Evolutionary conservation across 495 filamentous ascomycete species (phyloP), one percentile per base, ranked within the genome.

Genomic region (Bombardia bombarda): DNA sequence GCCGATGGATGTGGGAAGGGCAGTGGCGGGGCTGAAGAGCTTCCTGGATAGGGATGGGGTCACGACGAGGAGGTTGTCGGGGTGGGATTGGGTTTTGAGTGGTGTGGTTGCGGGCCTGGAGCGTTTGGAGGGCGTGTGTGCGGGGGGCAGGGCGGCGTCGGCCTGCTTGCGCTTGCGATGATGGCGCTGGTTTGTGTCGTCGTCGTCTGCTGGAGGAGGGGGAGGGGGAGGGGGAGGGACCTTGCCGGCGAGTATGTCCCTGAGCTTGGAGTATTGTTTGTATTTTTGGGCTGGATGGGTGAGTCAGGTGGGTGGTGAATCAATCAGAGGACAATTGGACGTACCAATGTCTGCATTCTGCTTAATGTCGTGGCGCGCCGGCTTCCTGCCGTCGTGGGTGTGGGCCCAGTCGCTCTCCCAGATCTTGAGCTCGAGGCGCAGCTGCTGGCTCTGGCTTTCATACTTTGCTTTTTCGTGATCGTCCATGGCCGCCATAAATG

Each of bases 311-410:
- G 3, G 36, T 7, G 9, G 18, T 21, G 13, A 28, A 12, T 7
- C n/a, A 20, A 14, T 17, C 16, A 13, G 21, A 21, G 32, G 8
- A 36, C 5, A 18, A n/a, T 22, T 6, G 41, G 7, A 43, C 65
- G 24, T 73, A 94, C 88, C 84, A 53, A 96, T 95, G 3, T 76
- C 77, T 7, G 78, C 78, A 51, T 89, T 79, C 44, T 80, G 73
- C 62, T 95, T 95, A 58, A 96, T 94, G 62, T 95, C 89, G 12
- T 83, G 79, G 28, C 87, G 82, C 16, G 74, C 71, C 10, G 92
- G 83, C 67, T 94, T 95, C 39, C 70, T 73, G 13, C 88, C 89
- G 9, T 64, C 70, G 55, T 95, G 75, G 1, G 67, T 64, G 17
- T 66, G 63, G 2, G 85, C 77, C 68, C 92, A 96, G 5, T 74